A percentile compares a stretch with the other conserved stretches of the same genome.
Evolutionary conservation across 1,284 basidiomycete species (phyloP).

Genomic region (Sporisorium iseilematis-ciliati): DNA sequence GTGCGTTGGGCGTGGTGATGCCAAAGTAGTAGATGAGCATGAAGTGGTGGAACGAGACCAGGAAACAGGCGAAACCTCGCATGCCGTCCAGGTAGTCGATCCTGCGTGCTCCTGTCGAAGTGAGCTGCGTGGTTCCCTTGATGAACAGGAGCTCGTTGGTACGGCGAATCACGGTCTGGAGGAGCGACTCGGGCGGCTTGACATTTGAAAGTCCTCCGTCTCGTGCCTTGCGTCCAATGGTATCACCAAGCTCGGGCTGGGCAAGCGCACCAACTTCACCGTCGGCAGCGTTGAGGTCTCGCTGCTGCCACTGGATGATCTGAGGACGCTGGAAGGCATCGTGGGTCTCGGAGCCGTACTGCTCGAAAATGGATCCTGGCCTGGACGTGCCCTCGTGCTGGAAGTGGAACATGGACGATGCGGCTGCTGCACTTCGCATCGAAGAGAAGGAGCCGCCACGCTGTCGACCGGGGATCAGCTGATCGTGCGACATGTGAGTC

Average conservation of each 20-base stretch:
- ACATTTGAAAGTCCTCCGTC: conserved; percentile 26
- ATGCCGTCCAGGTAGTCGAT: conserved; percentile 65
- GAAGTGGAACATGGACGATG: conserved; percentile 30
- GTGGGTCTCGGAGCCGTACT: conserved; percentile 33
- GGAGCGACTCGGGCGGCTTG: conserved; percentile 39
- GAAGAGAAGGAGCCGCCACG: conserved; percentile 27
- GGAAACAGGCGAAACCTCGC: conserved; percentile 62
- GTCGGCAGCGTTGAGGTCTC: conserved; percentile 45
- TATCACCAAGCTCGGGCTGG: conserved; percentile 48
- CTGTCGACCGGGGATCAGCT: conserved; percentile 7
- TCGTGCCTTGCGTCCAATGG: conserved; percentile 41
- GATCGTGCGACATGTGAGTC: conserved; percentile 22
- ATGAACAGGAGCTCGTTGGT: conserved; percentile 48
- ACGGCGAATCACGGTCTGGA: conserved; percentile 26
- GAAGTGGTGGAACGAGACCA: conserved; percentile 65
- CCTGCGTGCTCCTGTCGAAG: conserved; percentile 54
- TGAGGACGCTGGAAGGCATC: conserved; percentile 45
- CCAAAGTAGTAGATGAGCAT: conserved; percentile 64
- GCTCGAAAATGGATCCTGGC: conserved; percentile 27
- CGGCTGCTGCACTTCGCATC: conserved; percentile 16
- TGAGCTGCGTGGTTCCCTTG: conserved; percentile 49
- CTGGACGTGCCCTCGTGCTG: conserved; percentile 52
- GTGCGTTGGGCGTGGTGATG: conserved; percentile 41
- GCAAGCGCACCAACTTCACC: conserved; percentile 53
- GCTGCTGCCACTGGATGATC: conserved; percentile 60